Percentiles rank a stretch among this genome's conserved stretches.
These are phyloP conservation scores for Mitragyna speciosa DNA, from an alignment of 257 asterid species.

Conservation along the genomic window DNA sequence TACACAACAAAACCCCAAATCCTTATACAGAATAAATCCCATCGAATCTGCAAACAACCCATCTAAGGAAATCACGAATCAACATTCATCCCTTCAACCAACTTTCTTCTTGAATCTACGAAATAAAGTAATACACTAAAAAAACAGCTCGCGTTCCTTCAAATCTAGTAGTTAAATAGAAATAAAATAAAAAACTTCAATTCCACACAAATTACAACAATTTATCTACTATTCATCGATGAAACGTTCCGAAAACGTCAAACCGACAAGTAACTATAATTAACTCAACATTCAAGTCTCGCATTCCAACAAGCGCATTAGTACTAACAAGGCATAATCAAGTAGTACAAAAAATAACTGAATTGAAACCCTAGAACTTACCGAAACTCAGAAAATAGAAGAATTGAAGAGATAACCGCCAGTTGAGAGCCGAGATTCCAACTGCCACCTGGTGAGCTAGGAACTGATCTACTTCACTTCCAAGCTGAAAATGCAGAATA, in stretches of 20 bases:
- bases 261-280: neutral
- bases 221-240: neutral
- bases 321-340: neutral
- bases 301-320: neutral
- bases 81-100: neutral
- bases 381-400: neutral
- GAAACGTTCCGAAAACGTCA: neutral
- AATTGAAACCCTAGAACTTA: neutral
- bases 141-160: neutral
- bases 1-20: neutral
- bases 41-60: neutral
- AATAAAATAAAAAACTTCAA: neutral
- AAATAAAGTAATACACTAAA: neutral
- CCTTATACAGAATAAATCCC: neutral
- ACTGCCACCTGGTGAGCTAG: conserved; percentile 1
- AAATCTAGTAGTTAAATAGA: no score
- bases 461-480: neutral
- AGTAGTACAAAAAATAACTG: neutral
- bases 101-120: neutral
- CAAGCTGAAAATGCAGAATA: neutral
- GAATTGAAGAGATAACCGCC: neutral
- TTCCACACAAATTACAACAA: neutral
- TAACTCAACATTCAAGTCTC: no score
- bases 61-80: neutral
- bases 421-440: conserved; percentile 7